A percentile compares a stretch with the other conserved stretches of the same genome.
Evolutionary conservation across 306 rosid species (phyloP).

Genomic region (Sechiopsis laciniata): DNA sequence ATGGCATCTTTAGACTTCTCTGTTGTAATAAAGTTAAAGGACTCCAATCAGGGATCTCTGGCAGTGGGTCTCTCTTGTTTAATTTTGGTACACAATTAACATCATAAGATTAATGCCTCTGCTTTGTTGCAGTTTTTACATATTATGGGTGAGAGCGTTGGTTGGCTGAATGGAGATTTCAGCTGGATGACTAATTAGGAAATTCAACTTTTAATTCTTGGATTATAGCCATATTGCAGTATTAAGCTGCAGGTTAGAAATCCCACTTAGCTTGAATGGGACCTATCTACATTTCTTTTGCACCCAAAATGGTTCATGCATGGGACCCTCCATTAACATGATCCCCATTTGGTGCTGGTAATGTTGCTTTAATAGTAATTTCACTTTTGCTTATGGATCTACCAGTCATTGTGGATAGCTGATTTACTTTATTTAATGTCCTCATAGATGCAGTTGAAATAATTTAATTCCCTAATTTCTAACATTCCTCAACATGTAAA

Average conservation of each 20-base stretch:
- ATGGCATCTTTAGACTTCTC: too few species aligned
- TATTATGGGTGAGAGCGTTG: constrained; percentile 21
- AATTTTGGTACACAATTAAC: too few species aligned
- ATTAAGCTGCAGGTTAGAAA: constrained; percentile 28
- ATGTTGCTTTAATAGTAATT: constrained; percentile 20
- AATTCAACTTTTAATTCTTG: constrained; percentile 19
- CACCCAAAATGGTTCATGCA: constrained; percentile 51
- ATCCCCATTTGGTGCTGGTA: constrained; percentile 42
- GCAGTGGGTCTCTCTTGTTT: too few species aligned
- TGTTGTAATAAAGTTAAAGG: too few species aligned
- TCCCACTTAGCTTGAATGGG: constrained; percentile 31
- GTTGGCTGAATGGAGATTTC: constrained; percentile 29
- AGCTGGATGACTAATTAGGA: constrained; percentile 12
- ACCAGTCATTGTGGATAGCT: constrained; percentile 1
- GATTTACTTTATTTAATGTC: constrained; percentile 10
- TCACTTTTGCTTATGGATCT: constrained; percentile 16
- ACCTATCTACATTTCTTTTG: constrained; percentile 45
- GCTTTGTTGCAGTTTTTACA: constrained; percentile 6
- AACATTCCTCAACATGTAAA: background rate
- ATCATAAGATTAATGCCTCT: background rate
- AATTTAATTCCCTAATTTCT: background rate
- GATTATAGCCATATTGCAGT: constrained; percentile 14
- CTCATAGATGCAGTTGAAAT: background rate
- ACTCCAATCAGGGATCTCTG: too few species aligned
- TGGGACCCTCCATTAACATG: constrained; percentile 56